Evolutionary conservation across 2,329 filamentous ascomycete genomes (phyloP).

Genomic region (Penicillium sp.): DNA sequence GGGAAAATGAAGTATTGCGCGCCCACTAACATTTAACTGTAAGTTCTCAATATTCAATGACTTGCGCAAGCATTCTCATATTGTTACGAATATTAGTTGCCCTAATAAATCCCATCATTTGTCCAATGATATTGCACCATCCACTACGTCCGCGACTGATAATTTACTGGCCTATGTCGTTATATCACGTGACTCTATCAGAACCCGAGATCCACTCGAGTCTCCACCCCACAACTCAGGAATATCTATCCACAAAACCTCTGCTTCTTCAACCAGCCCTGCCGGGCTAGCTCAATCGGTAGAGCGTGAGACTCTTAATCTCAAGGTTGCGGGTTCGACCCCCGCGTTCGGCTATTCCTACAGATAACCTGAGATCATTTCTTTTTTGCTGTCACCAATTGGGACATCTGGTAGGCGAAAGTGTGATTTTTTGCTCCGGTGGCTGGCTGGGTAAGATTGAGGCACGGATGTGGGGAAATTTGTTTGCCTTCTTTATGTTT

Average conservation of each 20-base stretch:
- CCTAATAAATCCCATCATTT: too few species aligned
- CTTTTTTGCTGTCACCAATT: slow-evolving; percentile 11
- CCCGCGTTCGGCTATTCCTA: slow-evolving; percentile 45
- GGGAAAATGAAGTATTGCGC: too few species aligned
- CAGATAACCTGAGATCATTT: slow-evolving; percentile 18
- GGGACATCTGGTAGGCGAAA: too few species aligned
- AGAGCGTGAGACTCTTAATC: slow-evolving; percentile 57
- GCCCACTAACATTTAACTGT: too few species aligned
- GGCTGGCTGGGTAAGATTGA: not conserved
- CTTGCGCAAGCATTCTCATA: too few species aligned
- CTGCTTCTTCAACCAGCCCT: slow-evolving; percentile 17
- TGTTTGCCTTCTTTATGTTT: too few species aligned
- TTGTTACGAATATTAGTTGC: too few species aligned
- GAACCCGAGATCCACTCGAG: not conserved
- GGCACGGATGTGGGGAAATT: not conserved
- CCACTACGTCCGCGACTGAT: not conserved
- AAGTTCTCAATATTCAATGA: too few species aligned
- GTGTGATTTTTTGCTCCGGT: too few species aligned
- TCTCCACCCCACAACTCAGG: not conserved
- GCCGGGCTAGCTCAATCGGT: slow-evolving; percentile 57
- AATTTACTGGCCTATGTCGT: not conserved
- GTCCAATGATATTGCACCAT: not conserved
- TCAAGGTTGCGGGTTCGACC: slow-evolving; percentile 49
- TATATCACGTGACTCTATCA: not conserved
- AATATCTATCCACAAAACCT: not conserved